Evolutionary conservation across 306 rosid genomes (phyloP).

Genomic region (Senna siamea): DNA sequence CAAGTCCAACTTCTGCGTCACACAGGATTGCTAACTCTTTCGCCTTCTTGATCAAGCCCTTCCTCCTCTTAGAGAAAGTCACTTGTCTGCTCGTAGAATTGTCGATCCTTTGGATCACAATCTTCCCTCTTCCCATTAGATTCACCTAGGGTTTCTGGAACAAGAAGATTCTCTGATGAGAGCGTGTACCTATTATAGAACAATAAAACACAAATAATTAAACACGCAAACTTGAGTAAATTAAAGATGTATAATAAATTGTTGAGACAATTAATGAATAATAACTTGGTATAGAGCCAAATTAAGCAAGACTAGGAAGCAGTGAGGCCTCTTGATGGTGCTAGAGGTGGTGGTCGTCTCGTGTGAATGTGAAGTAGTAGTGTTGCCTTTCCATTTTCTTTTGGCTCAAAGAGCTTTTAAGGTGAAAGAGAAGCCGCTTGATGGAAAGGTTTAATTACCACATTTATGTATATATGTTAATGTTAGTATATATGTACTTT

Average conservation of each 20-base stretch:
- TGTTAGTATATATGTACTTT: conserved; percentile 18
- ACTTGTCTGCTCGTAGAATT: conserved; percentile 82
- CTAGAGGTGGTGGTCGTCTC: not conserved
- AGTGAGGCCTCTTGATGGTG: conserved; percentile 25
- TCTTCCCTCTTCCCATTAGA: conserved; percentile 89
- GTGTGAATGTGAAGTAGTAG: not conserved
- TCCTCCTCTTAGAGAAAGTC: conserved; percentile 91
- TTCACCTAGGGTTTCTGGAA: conserved; percentile 55
- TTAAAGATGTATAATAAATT: not conserved
- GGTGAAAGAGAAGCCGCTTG: conserved; percentile 18
- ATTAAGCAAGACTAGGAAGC: not conserved
- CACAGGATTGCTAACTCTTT: conserved; percentile 83
- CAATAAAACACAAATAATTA: not conserved
- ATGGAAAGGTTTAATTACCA: not conserved
- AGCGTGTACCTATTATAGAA: no score
- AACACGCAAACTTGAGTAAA: no score
- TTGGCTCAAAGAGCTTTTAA: conserved; percentile 14
- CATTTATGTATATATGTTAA: not conserved
- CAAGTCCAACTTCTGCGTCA: conserved; percentile 83
- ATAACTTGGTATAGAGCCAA: conserved; percentile 46
- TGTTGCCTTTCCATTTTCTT: conserved; percentile 26
- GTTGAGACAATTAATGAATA: conserved; percentile 10
- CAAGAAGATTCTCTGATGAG: not conserved
- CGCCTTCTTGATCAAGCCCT: conserved; percentile 88
- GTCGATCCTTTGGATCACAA: conserved; percentile 80